Conservation (phyloP, 305 asterid genomes). For the Coffea humblotiana region DNA sequence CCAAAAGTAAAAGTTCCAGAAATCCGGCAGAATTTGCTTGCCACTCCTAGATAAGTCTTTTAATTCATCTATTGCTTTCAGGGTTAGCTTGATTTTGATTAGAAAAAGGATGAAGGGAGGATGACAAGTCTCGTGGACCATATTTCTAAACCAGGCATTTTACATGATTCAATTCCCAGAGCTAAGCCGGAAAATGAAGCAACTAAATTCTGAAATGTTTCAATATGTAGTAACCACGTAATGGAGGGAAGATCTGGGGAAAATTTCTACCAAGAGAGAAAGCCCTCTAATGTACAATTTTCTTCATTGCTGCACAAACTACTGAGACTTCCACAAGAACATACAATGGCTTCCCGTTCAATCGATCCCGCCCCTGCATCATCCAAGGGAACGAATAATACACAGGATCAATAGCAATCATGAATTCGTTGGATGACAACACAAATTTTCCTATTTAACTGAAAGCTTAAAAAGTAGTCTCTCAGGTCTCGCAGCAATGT, state of each 20-base stretch:
- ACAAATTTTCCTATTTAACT: not conserved
- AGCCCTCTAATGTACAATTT: constrained; percentile 27
- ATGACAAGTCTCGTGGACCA: not conserved
- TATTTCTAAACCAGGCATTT: constrained; percentile 1
- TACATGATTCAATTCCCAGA: constrained; percentile 19
- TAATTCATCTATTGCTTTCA: not conserved
- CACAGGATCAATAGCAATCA: not conserved
- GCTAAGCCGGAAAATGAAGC: not conserved
- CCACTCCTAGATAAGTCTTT: no score
- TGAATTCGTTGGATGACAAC: not conserved
- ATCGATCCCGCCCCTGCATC: constrained; percentile 58
- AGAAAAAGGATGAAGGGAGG: not conserved
- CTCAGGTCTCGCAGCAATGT: not conserved
- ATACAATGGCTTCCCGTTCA: constrained; percentile 67
- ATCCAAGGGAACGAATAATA: not conserved
- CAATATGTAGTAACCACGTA: constrained; percentile 5
- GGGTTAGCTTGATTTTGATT: not conserved
- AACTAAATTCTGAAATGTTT: constrained; percentile 8
- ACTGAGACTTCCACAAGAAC: constrained; percentile 72
- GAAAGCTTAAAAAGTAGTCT: not conserved
- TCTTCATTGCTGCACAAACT: constrained; percentile 20
- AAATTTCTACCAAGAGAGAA: constrained; percentile 1
- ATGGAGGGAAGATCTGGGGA: constrained; percentile 8
- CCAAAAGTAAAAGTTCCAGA: not conserved
- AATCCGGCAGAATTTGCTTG: not conserved